A percentile compares a stretch with the other conserved stretches of the same genome.
These are phyloP conservation scores for Nicotiana knightiana DNA, from an alignment of 257 asterid species.

Conservation along the genomic window DNA sequence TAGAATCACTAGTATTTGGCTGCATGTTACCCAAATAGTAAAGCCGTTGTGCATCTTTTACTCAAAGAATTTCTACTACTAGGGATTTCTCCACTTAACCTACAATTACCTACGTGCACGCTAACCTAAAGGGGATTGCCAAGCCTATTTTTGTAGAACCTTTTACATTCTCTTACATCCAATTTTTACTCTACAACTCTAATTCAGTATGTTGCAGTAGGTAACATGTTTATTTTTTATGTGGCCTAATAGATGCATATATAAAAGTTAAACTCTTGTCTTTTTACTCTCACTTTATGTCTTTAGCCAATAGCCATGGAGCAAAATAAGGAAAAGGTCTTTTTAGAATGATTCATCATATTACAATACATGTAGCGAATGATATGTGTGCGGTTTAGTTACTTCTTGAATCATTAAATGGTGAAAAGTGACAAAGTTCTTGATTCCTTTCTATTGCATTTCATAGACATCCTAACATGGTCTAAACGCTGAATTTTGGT, in stretches of 20 bases:
- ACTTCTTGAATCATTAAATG: neutral
- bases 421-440: neutral
- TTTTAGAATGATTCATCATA: no score
- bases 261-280: no score
- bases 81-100: neutral
- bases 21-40: neutral
- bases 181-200: neutral
- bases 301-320: no score
- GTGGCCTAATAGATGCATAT: no score
- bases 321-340: no score
- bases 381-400: neutral
- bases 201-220: no score
- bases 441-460: neutral
- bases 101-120: neutral
- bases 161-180: neutral
- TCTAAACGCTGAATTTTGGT: neutral
- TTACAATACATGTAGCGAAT: neutral
- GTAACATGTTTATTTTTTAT: neutral
- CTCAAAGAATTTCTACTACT: neutral
- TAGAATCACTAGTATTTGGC: neutral
- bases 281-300: no score
- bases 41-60: neutral
- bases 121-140: neutral
- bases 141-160: neutral
- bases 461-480: neutral